Evolutionary conservation across 176 grass and related monocot species (phyloP), one percentile per base, ranked within the genome.

Genomic region (Tillandsia fasciculata): DNA sequence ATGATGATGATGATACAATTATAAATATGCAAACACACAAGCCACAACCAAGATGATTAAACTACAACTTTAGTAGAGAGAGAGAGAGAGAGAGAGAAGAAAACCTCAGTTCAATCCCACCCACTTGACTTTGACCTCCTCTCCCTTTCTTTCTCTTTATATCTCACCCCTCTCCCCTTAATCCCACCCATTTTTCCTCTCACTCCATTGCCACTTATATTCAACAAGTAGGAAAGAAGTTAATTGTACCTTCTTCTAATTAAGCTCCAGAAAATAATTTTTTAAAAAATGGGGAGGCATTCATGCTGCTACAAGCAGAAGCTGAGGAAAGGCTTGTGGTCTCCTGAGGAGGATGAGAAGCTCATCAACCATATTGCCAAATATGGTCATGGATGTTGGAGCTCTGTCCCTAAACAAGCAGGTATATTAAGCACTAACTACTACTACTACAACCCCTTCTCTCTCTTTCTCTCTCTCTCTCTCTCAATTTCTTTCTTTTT

Each of bases 271-370:
- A 61, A 15, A 15, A 61, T 18, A 61, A 15, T 59, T 4, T 57
- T n/a, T 5, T 15, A 20, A 18, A 20, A 23, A 69, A 91, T 91
- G 88, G 88, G 88, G 75, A 87, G 88, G 57, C 88, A 91, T 66
- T 87, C 88, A 28, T 91, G 88, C 68, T 91, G 88, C 84, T 87
- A 81, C 84, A 87, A 87, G 81, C 84, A 91, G 20, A 91, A 91
- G 65, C 56, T 91, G 68, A 87, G 88, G 42, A 91, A 87, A 71
- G 88, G 88, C 50, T 81, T 91, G 67, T 91, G 88, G 88, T 91
- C 88, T 69, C 88, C 88, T 8, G 88, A 91, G 81, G 88, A 91
- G 72, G 88, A 91, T 50, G 87, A 86, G 74, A 91, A 87, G 76
- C 84, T 91, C 64, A 83, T 87, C 71, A 86, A 84, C 50, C 88